These are phyloP conservation scores for Pyrus betulifolia DNA, from an alignment of 306 rosid genomes.

Conservation along the genomic window DNA sequence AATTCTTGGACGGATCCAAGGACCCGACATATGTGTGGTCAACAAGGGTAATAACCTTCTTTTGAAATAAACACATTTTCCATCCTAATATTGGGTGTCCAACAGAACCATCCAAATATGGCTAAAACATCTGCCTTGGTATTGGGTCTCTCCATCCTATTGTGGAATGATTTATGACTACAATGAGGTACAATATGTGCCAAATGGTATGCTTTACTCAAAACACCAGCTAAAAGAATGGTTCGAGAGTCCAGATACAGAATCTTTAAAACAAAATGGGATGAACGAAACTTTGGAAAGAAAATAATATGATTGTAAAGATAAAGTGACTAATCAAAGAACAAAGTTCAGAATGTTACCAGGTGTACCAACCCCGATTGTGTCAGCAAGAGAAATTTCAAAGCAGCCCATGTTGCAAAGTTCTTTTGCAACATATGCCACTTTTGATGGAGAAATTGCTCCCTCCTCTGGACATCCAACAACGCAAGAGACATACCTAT, in stretches of 20 bases:
- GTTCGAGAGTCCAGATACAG: not conserved
- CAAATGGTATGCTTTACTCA: not conserved
- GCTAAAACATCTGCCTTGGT: not conserved
- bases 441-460: slow-evolving; percentile 68
- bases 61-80: not conserved
- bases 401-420: slow-evolving; percentile 92
- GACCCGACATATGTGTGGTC: not conserved
- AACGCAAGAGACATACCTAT: slow-evolving; percentile 85
- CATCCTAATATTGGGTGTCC: not conserved
- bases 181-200: not conserved
- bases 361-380: slow-evolving; percentile 87
- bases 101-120: not conserved
- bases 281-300: not conserved
- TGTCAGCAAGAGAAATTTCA: slow-evolving; percentile 95
- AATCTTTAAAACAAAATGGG: not conserved
- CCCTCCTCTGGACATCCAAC: slow-evolving; percentile 96
- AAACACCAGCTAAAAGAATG: not conserved
- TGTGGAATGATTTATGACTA: not conserved
- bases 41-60: not conserved
- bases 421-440: slow-evolving; percentile 84
- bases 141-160: not conserved
- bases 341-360: slow-evolving; percentile 35
- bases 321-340: not conserved
- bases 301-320: not conserved
- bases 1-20: not conserved